Evolutionary conservation across 1,139 yeast genomes (phyloP), one percentile per base, ranked within the genome.

Genomic region (Geotrichum siamense): DNA sequence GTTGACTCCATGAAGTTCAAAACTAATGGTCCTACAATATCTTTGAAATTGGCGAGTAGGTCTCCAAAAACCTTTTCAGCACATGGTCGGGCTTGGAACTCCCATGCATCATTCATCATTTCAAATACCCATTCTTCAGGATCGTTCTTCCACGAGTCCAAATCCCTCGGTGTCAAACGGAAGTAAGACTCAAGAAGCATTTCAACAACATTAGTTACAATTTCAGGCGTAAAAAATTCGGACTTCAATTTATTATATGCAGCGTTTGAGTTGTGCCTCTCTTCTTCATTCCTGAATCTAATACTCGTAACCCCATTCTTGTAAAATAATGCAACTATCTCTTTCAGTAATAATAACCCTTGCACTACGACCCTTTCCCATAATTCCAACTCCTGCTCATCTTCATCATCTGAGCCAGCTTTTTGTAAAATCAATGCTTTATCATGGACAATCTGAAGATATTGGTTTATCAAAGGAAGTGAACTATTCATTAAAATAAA

Each of bases 121-220:
- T 84, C 94, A 51, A 79, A 79, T 27, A 85, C 78, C 86, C 94
- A 91, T 58, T 85, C 96, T 61, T 87, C 97, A 0, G 97, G 96
- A 49, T 86, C 95, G 27, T 74, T 62, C 12, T 70, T 62, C 97
- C 97, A 91, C 38, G 76, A 68, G 53, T 83, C 94, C 40, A 89
- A 64, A 57, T 89, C 97, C 1, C 74, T 64, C 0, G 89, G 84
- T 45, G 79, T 76, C 39, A 89, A 63, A 44, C 80, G 74, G 52
- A 91, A 70, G 59, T 85, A 89, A 76, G 82, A 79, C 30, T 72
- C 71, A 47, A 86, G 78, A 28, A 87, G 66, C 27, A 82, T 64
- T 50, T 82, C 82, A 20, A 86, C 74, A 19, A 89, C 62, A 27
- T 75, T 72, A 35, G 70, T 69, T 13, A 84, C 66, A 20, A 79